phyloP scores from a whole-genome alignment of 371 early-diverging fungal genomes.

The Umbelopsis sp. region DNA sequence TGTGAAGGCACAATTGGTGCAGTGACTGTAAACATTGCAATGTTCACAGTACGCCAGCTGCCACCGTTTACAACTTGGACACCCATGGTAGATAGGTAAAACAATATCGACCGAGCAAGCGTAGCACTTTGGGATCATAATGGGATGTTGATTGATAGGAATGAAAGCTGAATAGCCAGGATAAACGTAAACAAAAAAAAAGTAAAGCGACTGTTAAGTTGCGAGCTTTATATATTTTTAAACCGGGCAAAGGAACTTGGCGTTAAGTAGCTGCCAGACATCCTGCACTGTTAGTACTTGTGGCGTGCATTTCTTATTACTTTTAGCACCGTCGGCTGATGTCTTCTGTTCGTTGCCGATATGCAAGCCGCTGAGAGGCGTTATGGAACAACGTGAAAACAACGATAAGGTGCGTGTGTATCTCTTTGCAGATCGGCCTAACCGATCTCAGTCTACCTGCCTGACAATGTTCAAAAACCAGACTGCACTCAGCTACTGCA shows the following conservation, averaged over 20 bases:
- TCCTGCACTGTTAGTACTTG: background rate
- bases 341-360: background rate
- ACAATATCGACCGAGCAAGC: conserved; percentile 11
- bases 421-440: background rate
- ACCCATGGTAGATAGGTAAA: background rate
- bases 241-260: background rate
- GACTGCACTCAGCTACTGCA: background rate
- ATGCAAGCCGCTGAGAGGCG: conserved; percentile 1
- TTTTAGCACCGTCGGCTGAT: background rate
- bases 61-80: conserved; percentile 11
- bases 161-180: background rate
- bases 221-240: background rate
- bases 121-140: background rate
- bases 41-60: conserved; percentile 10
- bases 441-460: too few relatives aligned
- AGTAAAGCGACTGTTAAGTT: background rate
- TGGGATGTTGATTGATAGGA: background rate
- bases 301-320: background rate
- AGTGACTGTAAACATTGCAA: conserved; percentile 13
- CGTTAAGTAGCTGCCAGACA: background rate
- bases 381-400: background rate
- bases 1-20: conserved; percentile 12
- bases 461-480: background rate
- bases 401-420: background rate
- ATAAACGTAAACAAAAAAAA: background rate